Evolutionary conservation across 139 green algal genomes (phyloP).

Genomic region (Picocystis salinarum): DNA sequence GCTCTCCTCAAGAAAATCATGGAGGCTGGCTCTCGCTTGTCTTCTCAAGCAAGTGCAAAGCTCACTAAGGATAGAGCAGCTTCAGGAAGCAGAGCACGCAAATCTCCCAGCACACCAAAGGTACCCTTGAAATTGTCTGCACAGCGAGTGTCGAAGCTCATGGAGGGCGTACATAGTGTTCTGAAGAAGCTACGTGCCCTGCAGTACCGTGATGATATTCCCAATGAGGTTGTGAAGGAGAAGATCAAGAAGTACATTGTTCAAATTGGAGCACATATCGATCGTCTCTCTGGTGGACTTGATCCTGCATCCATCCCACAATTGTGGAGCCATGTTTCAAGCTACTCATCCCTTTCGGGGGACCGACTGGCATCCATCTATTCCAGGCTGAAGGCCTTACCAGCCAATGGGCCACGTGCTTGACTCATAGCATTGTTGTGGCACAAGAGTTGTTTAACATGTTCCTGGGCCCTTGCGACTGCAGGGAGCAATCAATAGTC

Average conservation of each 20-base stretch:
- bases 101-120: background rate
- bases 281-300: too few relatives aligned
- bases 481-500: too few relatives aligned
- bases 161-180: constrained; percentile 10
- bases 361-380: too few relatives aligned
- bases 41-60: background rate
- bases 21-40: background rate
- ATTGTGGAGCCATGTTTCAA: too few relatives aligned
- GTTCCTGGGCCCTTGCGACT: too few relatives aligned
- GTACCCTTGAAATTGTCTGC: background rate
- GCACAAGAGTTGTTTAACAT: too few relatives aligned
- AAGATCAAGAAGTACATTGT: constrained; percentile 47
- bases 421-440: too few relatives aligned
- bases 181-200: constrained; percentile 34
- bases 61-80: background rate
- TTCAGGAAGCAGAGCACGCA: background rate
- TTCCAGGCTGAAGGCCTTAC: too few relatives aligned
- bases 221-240: constrained; percentile 9
- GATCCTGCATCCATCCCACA: too few relatives aligned
- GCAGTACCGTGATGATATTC: constrained; percentile 22
- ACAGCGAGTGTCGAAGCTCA: background rate
- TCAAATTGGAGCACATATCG: too few relatives aligned
- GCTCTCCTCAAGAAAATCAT: background rate
- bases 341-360: too few relatives aligned
- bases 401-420: too few relatives aligned